Conservation (phyloP, 2,329 filamentous ascomycete genomes). For the Stemphylium beticola region DNA sequence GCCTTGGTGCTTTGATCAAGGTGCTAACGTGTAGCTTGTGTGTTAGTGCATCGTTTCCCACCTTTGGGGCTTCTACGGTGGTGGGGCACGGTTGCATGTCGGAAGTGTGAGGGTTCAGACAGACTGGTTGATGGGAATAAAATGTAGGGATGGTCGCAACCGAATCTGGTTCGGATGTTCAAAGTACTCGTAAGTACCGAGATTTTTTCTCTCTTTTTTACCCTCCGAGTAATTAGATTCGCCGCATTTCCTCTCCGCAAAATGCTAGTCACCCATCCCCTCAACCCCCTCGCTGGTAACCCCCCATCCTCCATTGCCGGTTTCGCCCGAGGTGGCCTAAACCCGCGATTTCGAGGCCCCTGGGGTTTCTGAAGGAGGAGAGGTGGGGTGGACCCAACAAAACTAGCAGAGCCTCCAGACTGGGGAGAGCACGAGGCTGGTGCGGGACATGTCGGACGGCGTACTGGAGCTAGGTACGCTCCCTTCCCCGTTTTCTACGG, state of each 20-base stretch:
- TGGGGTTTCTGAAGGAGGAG: neutral
- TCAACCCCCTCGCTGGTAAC: neutral
- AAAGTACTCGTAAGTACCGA: no score
- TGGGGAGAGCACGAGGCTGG: conserved; percentile 1
- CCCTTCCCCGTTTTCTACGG: conserved; percentile 1
- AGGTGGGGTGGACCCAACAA: neutral
- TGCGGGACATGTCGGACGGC: conserved; percentile 11
- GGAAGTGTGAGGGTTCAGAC: neutral
- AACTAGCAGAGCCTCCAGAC: conserved; percentile 1
- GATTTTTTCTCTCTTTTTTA: neutral
- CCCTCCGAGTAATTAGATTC: neutral
- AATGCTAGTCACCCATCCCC: neutral
- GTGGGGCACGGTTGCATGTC: neutral
- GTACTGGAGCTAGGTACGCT: conserved; percentile 12
- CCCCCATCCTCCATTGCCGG: neutral
- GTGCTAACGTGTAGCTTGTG: neutral
- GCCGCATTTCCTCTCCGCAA: neutral
- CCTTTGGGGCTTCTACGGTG: neutral
- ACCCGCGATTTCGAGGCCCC: neutral
- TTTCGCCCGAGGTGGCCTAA: conserved; percentile 2
- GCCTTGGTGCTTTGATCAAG: neutral
- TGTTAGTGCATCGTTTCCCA: neutral
- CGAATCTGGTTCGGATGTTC: no score
- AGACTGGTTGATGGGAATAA: neutral
- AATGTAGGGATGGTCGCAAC: neutral